Evolutionary conservation across 768 basidiomycete species (phyloP), one percentile per base, ranked within the genome.

Genomic region (Boletus speciosus): DNA sequence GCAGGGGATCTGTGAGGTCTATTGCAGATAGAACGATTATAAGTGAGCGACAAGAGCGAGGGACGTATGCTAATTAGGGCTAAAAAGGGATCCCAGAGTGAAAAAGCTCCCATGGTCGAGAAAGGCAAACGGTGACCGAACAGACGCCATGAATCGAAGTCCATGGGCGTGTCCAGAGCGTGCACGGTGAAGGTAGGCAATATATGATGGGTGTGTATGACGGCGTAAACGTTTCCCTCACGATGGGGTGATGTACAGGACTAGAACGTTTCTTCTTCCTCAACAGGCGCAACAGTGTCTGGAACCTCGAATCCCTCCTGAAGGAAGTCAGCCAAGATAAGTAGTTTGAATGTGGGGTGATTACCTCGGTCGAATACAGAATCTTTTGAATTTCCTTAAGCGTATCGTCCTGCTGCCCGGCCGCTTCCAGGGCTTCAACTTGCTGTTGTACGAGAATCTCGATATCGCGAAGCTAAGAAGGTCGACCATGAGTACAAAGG

Each of bases 241-340:
- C 25, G 15, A 43, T 49, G 34, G 46, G 29, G 49, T 51, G 45
- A 49, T 54, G 58, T 66, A 63, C 63, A 59, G 44, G 27, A 45
- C 61, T 67, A 87, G 69, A 86, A 87, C 40, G 88, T 90, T 74
- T 92, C 89, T 72, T 93, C 90, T 70, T 93, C 90, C 49, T 90
- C 90, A 23, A 77, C 78, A 0, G 72, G 60, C 32, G 64, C 77
- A 32, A 63, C 71, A 42, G 56, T 77, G 8, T 92, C 90, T 3
- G 93, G 93, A 12, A 94, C 91, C 66, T 95, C 94, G 62, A 95
- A 95, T 49, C 93, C 94, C 12, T 95, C 93, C 93, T 96, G 71
- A 4, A 55, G 44, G 42, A 31, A 29, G 55, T 63, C 14, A 56
- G 62, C 37, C 47, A 48, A 43, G 52, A 34, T 29, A 45, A 42